A percentile compares a stretch with the other conserved stretches of the same genome.
phyloP scores from a whole-genome alignment of 306 rosid species.

The Medicago lupulina region DNA sequence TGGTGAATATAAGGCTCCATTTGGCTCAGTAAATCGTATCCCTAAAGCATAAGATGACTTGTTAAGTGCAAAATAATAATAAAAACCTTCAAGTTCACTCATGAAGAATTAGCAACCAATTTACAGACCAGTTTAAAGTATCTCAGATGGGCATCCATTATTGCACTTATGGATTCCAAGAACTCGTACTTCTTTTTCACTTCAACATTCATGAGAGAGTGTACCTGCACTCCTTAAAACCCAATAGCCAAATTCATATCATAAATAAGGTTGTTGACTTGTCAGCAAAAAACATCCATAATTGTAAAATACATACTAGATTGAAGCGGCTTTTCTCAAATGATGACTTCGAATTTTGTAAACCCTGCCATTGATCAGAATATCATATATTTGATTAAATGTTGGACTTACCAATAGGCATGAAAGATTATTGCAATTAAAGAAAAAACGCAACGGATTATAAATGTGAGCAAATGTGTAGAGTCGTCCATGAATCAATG shows the following conservation, averaged over 20 bases:
- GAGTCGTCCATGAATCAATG: constrained; percentile 13
- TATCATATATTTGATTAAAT: constrained; percentile 25
- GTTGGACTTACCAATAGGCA: constrained; percentile 5
- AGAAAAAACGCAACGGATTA: constrained; percentile 28
- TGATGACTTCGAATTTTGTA: constrained; percentile 90
- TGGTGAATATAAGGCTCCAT: constrained; percentile 98
- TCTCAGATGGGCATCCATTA: constrained; percentile 98
- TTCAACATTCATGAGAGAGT: constrained; percentile 87
- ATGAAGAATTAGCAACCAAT: constrained; percentile 38
- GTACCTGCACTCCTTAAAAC: constrained; percentile 94
- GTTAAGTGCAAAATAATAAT: constrained; percentile 42
- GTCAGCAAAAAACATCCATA: constrained; percentile 34
- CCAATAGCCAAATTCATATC: constrained; percentile 51
- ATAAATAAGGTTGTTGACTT: constrained; percentile 41
- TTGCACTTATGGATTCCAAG: constrained; percentile 96
- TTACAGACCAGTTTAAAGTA: constrained; percentile 92
- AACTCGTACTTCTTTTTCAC: constrained; percentile 93
- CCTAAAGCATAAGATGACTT: constrained; percentile 60
- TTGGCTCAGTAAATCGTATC: constrained; percentile 81
- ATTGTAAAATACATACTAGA: constrained; percentile 73
- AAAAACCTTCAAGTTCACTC: constrained; percentile 32
- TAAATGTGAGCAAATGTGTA: constrained; percentile 27
- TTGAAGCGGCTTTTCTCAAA: constrained; percentile 98
- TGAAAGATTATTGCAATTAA: constrained; percentile 18
- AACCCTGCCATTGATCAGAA: constrained; percentile 66